phyloP scores from a whole-genome alignment of 2,329 filamentous ascomycete genomes.

The Microdochium paspali region DNA sequence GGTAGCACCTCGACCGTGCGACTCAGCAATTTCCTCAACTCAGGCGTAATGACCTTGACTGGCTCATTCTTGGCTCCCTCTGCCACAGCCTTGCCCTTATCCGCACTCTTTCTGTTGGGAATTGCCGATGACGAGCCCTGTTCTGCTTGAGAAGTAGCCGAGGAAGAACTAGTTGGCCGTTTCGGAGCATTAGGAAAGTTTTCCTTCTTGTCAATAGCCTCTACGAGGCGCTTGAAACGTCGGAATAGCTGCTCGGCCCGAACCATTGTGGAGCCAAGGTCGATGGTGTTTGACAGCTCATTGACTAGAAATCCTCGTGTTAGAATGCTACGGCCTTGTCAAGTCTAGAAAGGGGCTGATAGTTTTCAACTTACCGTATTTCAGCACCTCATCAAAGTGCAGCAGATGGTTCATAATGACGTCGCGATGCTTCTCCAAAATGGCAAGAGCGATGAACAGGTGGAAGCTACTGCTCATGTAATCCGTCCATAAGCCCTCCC shows the following conservation, averaged over 20 bases:
- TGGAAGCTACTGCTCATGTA: slow-evolving; percentile 84
- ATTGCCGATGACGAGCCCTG: slow-evolving; percentile 3
- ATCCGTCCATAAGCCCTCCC: slow-evolving; percentile 94
- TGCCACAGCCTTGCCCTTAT: slow-evolving; percentile 26
- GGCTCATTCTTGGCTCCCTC: too few species aligned
- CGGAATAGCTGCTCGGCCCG: slow-evolving; percentile 83
- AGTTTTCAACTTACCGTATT: slow-evolving; percentile 70
- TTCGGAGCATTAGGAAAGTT: slow-evolving; percentile 60
- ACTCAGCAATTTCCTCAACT: slow-evolving; percentile 44
- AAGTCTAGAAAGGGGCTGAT: too few species aligned
- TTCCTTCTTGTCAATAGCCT: slow-evolving; percentile 84
- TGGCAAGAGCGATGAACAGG: slow-evolving; percentile 85
- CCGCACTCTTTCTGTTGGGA: slow-evolving; percentile 4
- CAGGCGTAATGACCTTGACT: slow-evolving; percentile 44
- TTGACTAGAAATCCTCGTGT: slow-evolving; percentile 55
- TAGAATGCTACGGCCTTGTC: too few species aligned
- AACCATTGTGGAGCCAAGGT: slow-evolving; percentile 76
- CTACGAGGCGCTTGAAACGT: slow-evolving; percentile 78
- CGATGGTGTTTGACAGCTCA: slow-evolving; percentile 87
- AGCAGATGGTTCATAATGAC: slow-evolving; percentile 92
- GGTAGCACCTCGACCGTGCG: slow-evolving; percentile 21
- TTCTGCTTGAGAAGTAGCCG: slow-evolving; percentile 10
- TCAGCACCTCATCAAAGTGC: slow-evolving; percentile 94
- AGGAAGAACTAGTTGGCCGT: slow-evolving; percentile 7
- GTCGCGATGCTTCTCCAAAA: slow-evolving; percentile 90